Base-by-base conservation (phyloP, 257 asterid species). In the Nicotiana tomentosiformis region DNA sequence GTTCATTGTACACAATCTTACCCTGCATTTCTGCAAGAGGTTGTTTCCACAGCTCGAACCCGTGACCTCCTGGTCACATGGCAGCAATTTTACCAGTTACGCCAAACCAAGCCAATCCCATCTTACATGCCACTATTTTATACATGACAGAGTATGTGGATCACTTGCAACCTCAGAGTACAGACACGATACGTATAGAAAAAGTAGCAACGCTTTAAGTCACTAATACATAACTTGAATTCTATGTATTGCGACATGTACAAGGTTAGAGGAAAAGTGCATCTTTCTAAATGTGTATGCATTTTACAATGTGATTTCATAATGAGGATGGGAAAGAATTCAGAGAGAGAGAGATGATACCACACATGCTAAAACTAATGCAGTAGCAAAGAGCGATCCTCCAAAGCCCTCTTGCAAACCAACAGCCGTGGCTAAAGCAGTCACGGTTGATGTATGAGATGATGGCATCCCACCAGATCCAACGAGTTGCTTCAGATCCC, bases 381-480 rank as follows among this genome's bases (percentile, higher is more conserved):
- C 91, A 66, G 60, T 80, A 14, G 98, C 97, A 86, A 96, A 96
- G 12, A 61, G 81, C 29, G 98, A 88, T 82, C 96, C 95, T 82
- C 95, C 98, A 65, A 94, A 96, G 55, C 99, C 98, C 8, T 94
- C 98, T 82, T 84, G 91, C 78, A 93, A 81, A 80, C 99, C 98
- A n/a, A 93, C 89, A 61, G 97, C 97, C 64, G 90, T 82, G 0
- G 98, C 94, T 57, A 96, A 95, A 81, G 99, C 98, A 79, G 93
- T 84, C 82, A 93, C 99, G 9, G 99, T 94, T 78, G 99, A 87
- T 37, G 99, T 92, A 92, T 96, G 98, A 83, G 99, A 94, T 2
- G 99, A 96, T 0, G 99, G 99, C 99, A 96, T 96, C 12, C 99
- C 99, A 11, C 99, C 99, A 2, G 99, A 93, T 81, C 93, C 98